phyloP scores from a whole-genome alignment of 371 early-diverging fungal species.

The Conidiobolus incongruus region DNA sequence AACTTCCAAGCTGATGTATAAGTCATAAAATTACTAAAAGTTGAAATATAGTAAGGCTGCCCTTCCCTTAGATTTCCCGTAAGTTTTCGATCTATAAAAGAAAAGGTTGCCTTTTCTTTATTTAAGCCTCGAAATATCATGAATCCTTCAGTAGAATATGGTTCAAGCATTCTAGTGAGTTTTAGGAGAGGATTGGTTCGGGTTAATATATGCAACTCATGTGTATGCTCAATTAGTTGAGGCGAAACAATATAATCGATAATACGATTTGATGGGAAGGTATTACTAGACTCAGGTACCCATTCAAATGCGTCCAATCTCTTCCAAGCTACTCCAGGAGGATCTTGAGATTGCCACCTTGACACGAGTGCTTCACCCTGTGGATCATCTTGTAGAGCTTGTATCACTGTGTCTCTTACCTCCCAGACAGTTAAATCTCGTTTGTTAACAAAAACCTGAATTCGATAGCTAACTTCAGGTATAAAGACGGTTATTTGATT shows the following conservation, averaged over 20 bases:
- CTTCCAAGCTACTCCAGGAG: slow-evolving; percentile 1
- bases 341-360: neutral
- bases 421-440: neutral
- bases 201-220: slow-evolving; percentile 1
- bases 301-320: slow-evolving; percentile 1
- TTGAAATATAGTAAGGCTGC: slow-evolving; percentile 1
- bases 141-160: slow-evolving; percentile 1
- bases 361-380: neutral
- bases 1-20: neutral
- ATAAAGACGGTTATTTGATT: neutral
- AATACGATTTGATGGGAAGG: no score
- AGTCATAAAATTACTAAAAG: neutral
- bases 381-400: neutral
- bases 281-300: neutral
- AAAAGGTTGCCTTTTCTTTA: neutral
- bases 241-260: neutral
- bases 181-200: neutral
- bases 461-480: slow-evolving; percentile 1
- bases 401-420: neutral
- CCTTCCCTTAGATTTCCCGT: neutral
- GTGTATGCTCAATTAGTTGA: slow-evolving; percentile 2
- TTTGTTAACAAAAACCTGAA: neutral
- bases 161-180: neutral
- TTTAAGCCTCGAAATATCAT: slow-evolving; percentile 2
- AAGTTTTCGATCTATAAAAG: no score